Evolutionary conservation across 2,329 filamentous ascomycete genomes (phyloP), one percentile per base, ranked within the genome.

Genomic region (Periconia digitata): DNA sequence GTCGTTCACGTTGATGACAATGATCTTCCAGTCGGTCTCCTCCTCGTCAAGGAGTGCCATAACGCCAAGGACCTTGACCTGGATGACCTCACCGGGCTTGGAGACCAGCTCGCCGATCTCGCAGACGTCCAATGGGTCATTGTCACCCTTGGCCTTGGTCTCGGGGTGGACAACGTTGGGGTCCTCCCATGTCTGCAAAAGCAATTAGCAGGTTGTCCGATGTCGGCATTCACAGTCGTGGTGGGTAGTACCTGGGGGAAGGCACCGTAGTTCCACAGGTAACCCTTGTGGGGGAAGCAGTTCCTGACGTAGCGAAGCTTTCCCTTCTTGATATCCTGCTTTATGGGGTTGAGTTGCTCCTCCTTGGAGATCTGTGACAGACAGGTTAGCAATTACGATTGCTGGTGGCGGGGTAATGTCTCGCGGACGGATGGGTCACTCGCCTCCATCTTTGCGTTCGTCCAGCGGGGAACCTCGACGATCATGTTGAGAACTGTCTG

Each of bases 1-100:
- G 80, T 99, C 94, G 79, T 97, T 96, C 74, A 96, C 79, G 74
- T 99, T 94, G 72, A 99, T 95, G 77, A 97, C 94, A 67, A 99
- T 97, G 80, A 99, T 90, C 86, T 99, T 99, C 94, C 94, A 99
- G 85, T 99, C 94, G 59, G 94, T 99, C 87, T 99, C 94, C 76
- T 95, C 94, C 85, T 99, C 94, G 69, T 99, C 94, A 59, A 99
- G 89, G 62, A 99, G 85, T 63, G 94, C 94, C 94, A 99, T 99
- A 73, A 97, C 91, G 76, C 94, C 94, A 58, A 99, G 89, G 57
- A 97, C 90, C 87, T 97, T 99, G 85, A 99, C 94, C 81, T 97
- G 94, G 85, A 97, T 99, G 76, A 99, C 81, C 81, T 99, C 92
- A 66, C 94, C 94, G 53, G 86, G 83, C 83, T 95, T 95, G 75